Evolutionary conservation across 345 rosid species (phyloP).

Genomic region (Eucalyptus rudis): DNA sequence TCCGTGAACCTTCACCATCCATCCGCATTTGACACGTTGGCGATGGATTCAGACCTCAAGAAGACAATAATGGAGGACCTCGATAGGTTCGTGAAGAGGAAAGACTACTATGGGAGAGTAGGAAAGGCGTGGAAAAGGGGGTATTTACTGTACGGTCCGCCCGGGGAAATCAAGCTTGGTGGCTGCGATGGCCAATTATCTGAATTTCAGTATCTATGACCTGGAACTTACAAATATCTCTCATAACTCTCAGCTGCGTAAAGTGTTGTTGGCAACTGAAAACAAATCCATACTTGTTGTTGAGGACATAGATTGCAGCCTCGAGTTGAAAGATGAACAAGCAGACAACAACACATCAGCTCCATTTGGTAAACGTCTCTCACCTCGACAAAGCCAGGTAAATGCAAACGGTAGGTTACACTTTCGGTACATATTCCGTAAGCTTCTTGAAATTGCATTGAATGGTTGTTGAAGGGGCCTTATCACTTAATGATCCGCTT

Average conservation of each 20-base stretch:
- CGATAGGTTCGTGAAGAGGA: slow-evolving; percentile 44
- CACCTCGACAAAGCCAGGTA: not conserved
- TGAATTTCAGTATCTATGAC: slow-evolving; percentile 61
- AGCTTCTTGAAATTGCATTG: not conserved
- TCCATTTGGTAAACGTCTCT: not conserved
- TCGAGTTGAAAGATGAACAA: slow-evolving; percentile 2
- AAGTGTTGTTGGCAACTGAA: slow-evolving; percentile 37
- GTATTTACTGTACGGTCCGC: slow-evolving; percentile 54
- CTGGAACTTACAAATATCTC: slow-evolving; percentile 30
- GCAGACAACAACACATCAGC: not conserved
- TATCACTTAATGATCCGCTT: not conserved
- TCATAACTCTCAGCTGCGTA: slow-evolving; percentile 31
- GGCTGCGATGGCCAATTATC: slow-evolving; percentile 74
- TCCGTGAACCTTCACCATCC: slow-evolving; percentile 61
- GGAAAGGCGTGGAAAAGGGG: slow-evolving; percentile 91
- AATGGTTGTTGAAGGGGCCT: not conserved
- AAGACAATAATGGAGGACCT: slow-evolving; percentile 38
- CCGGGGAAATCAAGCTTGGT: slow-evolving; percentile 72
- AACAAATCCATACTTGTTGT: slow-evolving; percentile 57
- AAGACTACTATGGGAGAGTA: slow-evolving; percentile 39
- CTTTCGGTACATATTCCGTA: not conserved
- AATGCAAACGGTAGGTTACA: not conserved
- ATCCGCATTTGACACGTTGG: slow-evolving; percentile 47
- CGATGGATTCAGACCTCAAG: slow-evolving; percentile 34
- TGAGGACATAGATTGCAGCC: slow-evolving; percentile 61